phyloP scores from a whole-genome alignment of 495 filamentous ascomycete genomes.

The Podospora pseudocomata region DNA sequence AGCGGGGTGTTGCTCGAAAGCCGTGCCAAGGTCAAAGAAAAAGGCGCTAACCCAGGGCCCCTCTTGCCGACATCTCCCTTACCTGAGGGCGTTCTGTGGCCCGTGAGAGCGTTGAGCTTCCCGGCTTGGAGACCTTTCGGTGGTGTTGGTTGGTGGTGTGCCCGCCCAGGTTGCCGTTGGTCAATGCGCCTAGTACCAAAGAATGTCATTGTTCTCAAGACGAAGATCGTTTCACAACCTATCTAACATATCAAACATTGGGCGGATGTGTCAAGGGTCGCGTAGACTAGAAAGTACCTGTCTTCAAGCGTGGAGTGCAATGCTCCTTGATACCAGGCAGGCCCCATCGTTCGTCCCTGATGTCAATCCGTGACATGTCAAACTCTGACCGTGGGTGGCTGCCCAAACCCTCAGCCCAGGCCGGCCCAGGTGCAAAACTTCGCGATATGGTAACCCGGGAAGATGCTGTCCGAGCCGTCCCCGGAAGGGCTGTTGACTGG shows the following conservation, averaged over 20 bases:
- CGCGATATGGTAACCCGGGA: conserved; percentile 1
- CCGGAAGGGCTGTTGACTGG: conserved; percentile 10
- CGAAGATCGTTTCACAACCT: neutral
- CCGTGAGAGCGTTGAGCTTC: neutral
- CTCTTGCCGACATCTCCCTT: neutral
- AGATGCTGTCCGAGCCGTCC: conserved; percentile 17
- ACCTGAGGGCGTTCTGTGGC: neutral
- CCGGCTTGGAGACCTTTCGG: neutral
- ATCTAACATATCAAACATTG: neutral
- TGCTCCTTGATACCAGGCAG: neutral
- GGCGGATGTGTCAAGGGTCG: neutral
- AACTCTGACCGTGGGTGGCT: neutral
- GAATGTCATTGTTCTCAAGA: neutral
- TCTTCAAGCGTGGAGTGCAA: neutral
- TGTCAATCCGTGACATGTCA: neutral
- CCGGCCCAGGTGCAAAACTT: neutral
- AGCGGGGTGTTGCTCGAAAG: neutral
- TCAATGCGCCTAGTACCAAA: neutral
- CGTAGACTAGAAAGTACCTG: neutral
- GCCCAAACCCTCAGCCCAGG: neutral
- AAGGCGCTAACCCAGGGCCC: neutral
- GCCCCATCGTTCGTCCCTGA: neutral
- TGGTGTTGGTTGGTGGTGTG: too few species aligned
- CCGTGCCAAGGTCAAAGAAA: neutral
- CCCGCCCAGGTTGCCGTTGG: neutral